phyloP scores from a whole-genome alignment of 1,284 basidiomycete species.

The Tetrapyrgos nigripes region DNA sequence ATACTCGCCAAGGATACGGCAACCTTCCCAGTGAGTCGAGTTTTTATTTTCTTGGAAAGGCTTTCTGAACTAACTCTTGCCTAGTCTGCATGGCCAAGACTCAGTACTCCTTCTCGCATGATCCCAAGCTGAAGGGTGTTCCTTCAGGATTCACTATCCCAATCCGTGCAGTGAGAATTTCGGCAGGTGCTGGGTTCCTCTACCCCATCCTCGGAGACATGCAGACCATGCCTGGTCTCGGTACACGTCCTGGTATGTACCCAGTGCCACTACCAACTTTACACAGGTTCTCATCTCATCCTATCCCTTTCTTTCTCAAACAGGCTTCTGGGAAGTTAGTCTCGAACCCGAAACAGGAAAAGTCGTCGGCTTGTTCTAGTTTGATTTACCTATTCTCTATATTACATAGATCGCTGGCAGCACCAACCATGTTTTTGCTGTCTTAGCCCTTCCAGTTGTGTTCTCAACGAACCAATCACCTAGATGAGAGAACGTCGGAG shows the following conservation, averaged over 20 bases:
- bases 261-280: slow-evolving; percentile 19
- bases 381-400: neutral
- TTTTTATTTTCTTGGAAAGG: neutral
- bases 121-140: slow-evolving; percentile 90
- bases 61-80: slow-evolving; percentile 15
- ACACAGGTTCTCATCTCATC: slow-evolving; percentile 34
- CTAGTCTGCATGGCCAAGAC: slow-evolving; percentile 99
- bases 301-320: neutral
- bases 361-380: slow-evolving; percentile 79
- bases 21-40: slow-evolving; percentile 77
- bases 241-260: slow-evolving; percentile 93
- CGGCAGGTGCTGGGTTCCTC: slow-evolving; percentile 95
- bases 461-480: slow-evolving; percentile 40
- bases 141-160: slow-evolving; percentile 92
- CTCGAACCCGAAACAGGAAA: slow-evolving; percentile 77
- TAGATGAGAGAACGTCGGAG: slow-evolving; percentile 14
- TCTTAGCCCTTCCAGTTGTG: slow-evolving; percentile 11
- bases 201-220: slow-evolving; percentile 93
- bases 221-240: slow-evolving; percentile 98
- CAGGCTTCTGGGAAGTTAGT: slow-evolving; percentile 91
- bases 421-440: slow-evolving; percentile 14
- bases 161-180: slow-evolving; percentile 88
- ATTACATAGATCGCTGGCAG: neutral
- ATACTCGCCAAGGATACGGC: slow-evolving; percentile 89
- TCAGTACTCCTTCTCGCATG: slow-evolving; percentile 95